Evolutionary conservation across 495 filamentous ascomycete genomes (phyloP), one percentile per base, ranked within the genome.

Genomic region (Chaetomidium leptoderma): DNA sequence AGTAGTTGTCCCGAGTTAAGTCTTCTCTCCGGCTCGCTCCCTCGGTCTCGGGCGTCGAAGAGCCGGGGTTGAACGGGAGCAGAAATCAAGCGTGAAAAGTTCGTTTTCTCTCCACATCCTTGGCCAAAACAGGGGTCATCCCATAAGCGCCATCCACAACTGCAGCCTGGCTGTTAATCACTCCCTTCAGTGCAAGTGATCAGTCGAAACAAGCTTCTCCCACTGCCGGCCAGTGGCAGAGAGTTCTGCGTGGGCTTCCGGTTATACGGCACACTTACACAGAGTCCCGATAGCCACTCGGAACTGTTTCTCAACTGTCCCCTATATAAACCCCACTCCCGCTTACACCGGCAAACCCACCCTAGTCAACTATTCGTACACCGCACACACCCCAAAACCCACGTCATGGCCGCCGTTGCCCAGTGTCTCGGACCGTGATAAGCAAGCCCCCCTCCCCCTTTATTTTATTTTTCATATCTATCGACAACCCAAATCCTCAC

Each of bases 221-320:
- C 23, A 29, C 10, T 37, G 21, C 19, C 23, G 11, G 19, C 24
- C 23, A n/a, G 13, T 14, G 49, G 19, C 33, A 45, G 43, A 26
- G n/a, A n/a, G n/a, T n/a, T 27, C 23, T 4, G 9, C 9, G 35
- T 11, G 7, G 7, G 35, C 3, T 3, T 3, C 6, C 39, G 45
- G 45, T 21, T 48, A 32, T 48, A 7, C 45, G 45, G 45, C 45
- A 48, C 45, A 48, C 45, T 48, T 48, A 21, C 45, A 48, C 48
- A 36, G n/a, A 8, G 27, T 29, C 16, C 14, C 6, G 39, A n/a
- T 24, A 44, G 17, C 39, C 32, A 47, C 43, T 45, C 11, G 29
- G 3, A 19, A 45, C 13, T 4, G 24, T 26, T 29, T 27, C 9
- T 11, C 4, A 14, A n/a, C n/a, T n/a, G 40, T 23, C 40, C 24